phyloP scores from a whole-genome alignment of 768 basidiomycete species.

The Agrocybe pediades region DNA sequence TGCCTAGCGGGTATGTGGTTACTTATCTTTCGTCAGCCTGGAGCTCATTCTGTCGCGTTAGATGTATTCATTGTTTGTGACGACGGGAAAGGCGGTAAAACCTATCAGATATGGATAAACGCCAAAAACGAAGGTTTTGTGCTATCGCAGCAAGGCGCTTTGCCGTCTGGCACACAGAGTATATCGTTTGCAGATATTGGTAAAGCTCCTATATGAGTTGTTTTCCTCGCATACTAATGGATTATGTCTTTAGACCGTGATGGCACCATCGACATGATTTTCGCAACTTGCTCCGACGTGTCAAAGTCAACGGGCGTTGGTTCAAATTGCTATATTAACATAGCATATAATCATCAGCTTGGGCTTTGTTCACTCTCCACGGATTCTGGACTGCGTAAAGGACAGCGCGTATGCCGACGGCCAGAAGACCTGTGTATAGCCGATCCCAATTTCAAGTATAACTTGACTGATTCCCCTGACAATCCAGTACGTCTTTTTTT shows the following conservation, averaged over 20 bases:
- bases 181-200: conserved; percentile 92
- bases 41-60: conserved; percentile 26
- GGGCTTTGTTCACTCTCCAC: conserved; percentile 70
- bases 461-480: conserved; percentile 50
- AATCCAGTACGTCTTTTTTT: conserved; percentile 48
- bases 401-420: conserved; percentile 63
- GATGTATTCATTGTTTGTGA: conserved; percentile 92
- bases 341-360: conserved; percentile 92
- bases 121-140: conserved; percentile 75
- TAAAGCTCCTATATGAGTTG: conserved; percentile 30
- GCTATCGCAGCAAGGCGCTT: conserved; percentile 61
- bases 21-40: not conserved
- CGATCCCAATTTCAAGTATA: conserved; percentile 80
- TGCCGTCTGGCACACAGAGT: conserved; percentile 77
- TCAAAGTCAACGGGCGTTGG: conserved; percentile 73
- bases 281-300: conserved; percentile 79
- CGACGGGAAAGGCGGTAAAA: conserved; percentile 54
- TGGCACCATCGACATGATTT: conserved; percentile 94
- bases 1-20: conserved; percentile 76
- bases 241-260: conserved; percentile 68
- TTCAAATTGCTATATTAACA: conserved; percentile 78
- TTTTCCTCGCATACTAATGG: conserved; percentile 1
- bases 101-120: conserved; percentile 93
- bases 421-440: conserved; percentile 81
- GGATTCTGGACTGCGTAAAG: conserved; percentile 48